Evolutionary conservation across 768 basidiomycete genomes (phyloP).

Genomic region (Mycena filopes): DNA sequence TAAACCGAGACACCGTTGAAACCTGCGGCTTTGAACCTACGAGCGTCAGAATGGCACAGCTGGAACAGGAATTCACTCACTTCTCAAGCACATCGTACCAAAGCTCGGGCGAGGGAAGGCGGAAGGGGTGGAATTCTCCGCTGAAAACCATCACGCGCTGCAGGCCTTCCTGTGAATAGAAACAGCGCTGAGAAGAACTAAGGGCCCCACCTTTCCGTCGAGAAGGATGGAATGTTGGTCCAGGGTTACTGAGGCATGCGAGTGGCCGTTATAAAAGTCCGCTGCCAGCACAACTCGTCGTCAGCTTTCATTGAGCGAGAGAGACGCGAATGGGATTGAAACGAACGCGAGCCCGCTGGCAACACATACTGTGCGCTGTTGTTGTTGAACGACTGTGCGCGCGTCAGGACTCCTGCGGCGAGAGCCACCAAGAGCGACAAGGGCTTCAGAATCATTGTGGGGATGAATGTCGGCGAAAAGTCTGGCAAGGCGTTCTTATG

Average conservation of each 20-base stretch:
- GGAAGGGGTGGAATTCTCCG: slow-evolving; percentile 79
- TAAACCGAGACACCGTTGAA: slow-evolving; percentile 75
- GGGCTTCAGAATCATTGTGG: slow-evolving; percentile 18
- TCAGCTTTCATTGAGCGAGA: no score
- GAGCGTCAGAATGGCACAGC: neutral
- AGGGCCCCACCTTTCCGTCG: slow-evolving; percentile 45
- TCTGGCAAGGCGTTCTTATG: slow-evolving; percentile 4
- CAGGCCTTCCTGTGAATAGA: neutral
- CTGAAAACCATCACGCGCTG: slow-evolving; percentile 65
- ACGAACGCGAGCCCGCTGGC: slow-evolving; percentile 30
- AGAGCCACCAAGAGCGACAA: slow-evolving; percentile 7
- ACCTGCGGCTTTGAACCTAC: slow-evolving; percentile 65
- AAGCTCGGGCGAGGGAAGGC: slow-evolving; percentile 70
- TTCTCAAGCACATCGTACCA: slow-evolving; percentile 78
- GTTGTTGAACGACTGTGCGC: slow-evolving; percentile 24
- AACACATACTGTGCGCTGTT: slow-evolving; percentile 32
- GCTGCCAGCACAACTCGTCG: slow-evolving; percentile 19
- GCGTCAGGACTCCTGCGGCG: neutral
- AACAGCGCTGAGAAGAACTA: neutral
- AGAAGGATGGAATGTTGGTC: slow-evolving; percentile 50
- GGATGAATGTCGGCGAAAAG: slow-evolving; percentile 4
- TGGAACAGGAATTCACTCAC: slow-evolving; percentile 26
- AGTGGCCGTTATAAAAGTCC: slow-evolving; percentile 41
- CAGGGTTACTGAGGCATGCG: slow-evolving; percentile 45
- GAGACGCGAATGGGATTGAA: neutral